Percentiles rank a stretch among this genome's conserved stretches.
phyloP scores from a whole-genome alignment of 1,284 basidiomycete genomes.

The Hymenochaete sp. region DNA sequence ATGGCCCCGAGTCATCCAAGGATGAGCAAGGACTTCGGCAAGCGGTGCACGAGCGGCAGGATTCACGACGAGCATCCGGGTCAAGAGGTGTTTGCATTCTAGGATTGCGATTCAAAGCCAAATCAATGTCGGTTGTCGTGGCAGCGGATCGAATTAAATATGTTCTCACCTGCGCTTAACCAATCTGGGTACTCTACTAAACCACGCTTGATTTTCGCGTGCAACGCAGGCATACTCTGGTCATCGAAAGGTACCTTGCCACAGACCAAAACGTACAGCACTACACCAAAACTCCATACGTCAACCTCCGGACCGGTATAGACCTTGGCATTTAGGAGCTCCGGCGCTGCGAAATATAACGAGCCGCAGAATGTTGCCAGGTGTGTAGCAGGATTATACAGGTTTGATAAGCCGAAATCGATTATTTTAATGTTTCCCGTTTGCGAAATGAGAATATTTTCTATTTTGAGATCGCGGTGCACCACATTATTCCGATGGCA shows the following conservation, averaged over 20 bases:
- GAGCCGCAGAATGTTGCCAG: slow-evolving; percentile 96
- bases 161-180: slow-evolving; percentile 75
- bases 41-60: slow-evolving; percentile 80
- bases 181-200: slow-evolving; percentile 96
- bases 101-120: too few species aligned
- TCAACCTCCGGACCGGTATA: slow-evolving; percentile 98
- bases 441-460: slow-evolving; percentile 98
- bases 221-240: slow-evolving; percentile 96
- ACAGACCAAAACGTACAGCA: slow-evolving; percentile 94
- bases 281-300: slow-evolving; percentile 98
- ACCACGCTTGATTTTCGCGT: slow-evolving; percentile 98
- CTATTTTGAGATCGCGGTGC: slow-evolving; percentile 97
- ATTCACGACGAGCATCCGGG: slow-evolving; percentile 94
- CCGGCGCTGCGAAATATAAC: slow-evolving; percentile 96
- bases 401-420: slow-evolving; percentile 96
- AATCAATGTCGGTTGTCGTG: slow-evolving; percentile 3
- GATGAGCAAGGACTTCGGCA: slow-evolving; percentile 81
- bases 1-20: slow-evolving; percentile 94
- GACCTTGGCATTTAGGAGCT: slow-evolving; percentile 91
- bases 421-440: slow-evolving; percentile 99
- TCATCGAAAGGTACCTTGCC: slow-evolving; percentile 99
- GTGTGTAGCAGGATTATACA: slow-evolving; percentile 81
- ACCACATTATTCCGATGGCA: slow-evolving; percentile 98
- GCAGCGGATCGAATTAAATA: slow-evolving; percentile 9
- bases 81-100: slow-evolving; percentile 94